Percentiles rank a stretch among this genome's conserved stretches.
These are phyloP conservation scores for Acanthamoeba lenticulata DNA, from an alignment of 208 protist genomes.

Conservation along the genomic window DNA sequence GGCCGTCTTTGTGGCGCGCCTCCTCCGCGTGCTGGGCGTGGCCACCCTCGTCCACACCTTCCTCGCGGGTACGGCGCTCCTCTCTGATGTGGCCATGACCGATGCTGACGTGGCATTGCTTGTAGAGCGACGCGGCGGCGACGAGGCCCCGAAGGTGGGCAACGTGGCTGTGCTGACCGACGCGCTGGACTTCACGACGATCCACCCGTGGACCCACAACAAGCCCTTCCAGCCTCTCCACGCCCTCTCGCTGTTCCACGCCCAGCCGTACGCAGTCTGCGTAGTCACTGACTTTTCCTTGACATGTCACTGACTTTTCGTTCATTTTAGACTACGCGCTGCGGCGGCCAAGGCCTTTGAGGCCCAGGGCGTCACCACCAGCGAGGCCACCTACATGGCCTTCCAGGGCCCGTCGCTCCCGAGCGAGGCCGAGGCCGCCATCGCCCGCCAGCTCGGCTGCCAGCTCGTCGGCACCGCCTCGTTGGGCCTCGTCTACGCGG, in stretches of 20 bases:
- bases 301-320: background rate
- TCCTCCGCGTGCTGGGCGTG: constrained; percentile 36
- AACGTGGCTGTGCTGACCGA: background rate
- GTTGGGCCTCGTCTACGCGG: constrained; percentile 13
- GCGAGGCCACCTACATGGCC: constrained; percentile 40
- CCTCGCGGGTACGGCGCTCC: background rate
- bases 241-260: background rate
- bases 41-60: constrained; percentile 1
- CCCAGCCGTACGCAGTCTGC: background rate
- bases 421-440: constrained; percentile 14
- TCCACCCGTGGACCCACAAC: constrained; percentile 42
- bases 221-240: background rate
- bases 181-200: constrained; percentile 27
- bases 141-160: background rate
- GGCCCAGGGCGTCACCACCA: background rate
- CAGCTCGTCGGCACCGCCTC: constrained; percentile 41
- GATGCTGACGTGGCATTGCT: background rate
- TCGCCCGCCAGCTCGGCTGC: constrained; percentile 9
- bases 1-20: constrained; percentile 7
- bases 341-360: background rate
- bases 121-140: background rate
- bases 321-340: background rate
- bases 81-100: background rate
- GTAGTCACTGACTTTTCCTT: background rate
- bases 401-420: constrained; percentile 56